Base-by-base conservation (phyloP, 441 rosid species). In the Euphorbia celastroides region DNA sequence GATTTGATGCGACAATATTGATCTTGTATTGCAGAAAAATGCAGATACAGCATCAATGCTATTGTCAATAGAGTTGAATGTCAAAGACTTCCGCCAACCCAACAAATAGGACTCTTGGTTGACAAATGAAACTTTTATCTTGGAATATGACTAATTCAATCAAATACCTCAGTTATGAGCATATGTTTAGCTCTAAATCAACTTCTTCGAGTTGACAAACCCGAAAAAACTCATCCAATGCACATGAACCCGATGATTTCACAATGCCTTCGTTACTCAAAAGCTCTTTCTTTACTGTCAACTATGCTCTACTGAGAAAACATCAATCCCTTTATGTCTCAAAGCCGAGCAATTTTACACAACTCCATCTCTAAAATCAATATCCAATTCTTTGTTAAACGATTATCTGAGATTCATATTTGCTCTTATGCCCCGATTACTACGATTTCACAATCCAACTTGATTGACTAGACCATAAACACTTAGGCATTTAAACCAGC, bases 401-500 rank as follows among this genome's bases (percentile, higher is more conserved):
- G n/a, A n/a, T n/a, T n/a, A n/a, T n/a, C n/a, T n/a, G n/a, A n/a
- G n/a, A n/a, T 34, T 34, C 38, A 34, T 3, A 34, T 34, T 34
- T 9, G 4, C 38, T 3, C 5, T 3, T 3, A 34, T 34, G 13
- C 9, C 41, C 44, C 17, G 22, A 61, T 50, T 64, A 28, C 57
- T 41, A n/a, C n/a, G 10, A 25, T 30, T 65, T 60, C 64, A 3
- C 4, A 34, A 34, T 34, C 5, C 9, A 4, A 34, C 9, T 34
- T 9, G 44, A 38, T n/a, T n/a, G n/a, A n/a, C n/a, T n/a, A n/a
- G 12, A 4, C 44, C 44, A 9, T 38, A 38, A 38, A 38, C 11
- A 14, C 1, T 38, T 38, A 88, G 62, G 89, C 83, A 78, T 72
- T 89, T 54, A 94, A 80, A 74, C 99, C 97, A 76, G 86, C 98